These are phyloP conservation scores for Linderniella brevidens DNA, from an alignment of 257 asterid species.

Conservation along the genomic window DNA sequence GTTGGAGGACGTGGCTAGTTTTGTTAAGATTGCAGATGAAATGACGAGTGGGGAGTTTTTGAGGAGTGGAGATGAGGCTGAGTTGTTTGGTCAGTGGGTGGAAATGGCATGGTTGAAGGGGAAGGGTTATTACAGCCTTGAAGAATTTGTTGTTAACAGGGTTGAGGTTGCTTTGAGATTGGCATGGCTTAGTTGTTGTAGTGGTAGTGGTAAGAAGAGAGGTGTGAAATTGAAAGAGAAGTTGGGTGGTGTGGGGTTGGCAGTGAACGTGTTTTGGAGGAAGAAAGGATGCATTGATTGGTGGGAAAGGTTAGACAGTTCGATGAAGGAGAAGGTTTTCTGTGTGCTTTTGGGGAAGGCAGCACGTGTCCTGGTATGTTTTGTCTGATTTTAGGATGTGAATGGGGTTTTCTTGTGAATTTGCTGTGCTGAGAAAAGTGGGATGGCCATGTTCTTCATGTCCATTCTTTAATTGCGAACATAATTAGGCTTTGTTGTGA, in stretches of 20 bases:
- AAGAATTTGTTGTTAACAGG: constrained; percentile 56
- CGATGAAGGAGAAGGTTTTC: constrained; percentile 40
- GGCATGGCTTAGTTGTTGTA: constrained; percentile 61
- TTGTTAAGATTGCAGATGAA: constrained; percentile 45
- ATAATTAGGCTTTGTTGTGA: not conserved
- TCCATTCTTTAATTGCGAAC: constrained; percentile 3
- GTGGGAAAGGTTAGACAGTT: constrained; percentile 82
- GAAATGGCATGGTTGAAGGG: constrained; percentile 83
- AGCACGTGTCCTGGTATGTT: constrained; percentile 57
- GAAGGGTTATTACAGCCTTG: constrained; percentile 74
- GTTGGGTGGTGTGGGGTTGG: constrained; percentile 46
- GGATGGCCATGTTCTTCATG: not conserved
- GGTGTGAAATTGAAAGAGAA: constrained; percentile 63
- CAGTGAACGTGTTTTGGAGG: constrained; percentile 83
- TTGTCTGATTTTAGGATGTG: not conserved
- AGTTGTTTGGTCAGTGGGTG: constrained; percentile 58
- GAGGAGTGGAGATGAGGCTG: constrained; percentile 61
- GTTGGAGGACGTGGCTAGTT: constrained; percentile 35
- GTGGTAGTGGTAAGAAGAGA: constrained; percentile 53
- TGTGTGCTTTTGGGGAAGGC: constrained; percentile 52
- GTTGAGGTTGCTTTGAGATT: constrained; percentile 71
- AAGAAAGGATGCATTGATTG: constrained; percentile 93
- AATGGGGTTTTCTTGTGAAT: too few species aligned
- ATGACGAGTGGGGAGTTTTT: constrained; percentile 58
- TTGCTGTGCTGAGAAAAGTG: too few species aligned